phyloP scores from a whole-genome alignment of 805 yeast species.

The Starmerella vaccinii region DNA sequence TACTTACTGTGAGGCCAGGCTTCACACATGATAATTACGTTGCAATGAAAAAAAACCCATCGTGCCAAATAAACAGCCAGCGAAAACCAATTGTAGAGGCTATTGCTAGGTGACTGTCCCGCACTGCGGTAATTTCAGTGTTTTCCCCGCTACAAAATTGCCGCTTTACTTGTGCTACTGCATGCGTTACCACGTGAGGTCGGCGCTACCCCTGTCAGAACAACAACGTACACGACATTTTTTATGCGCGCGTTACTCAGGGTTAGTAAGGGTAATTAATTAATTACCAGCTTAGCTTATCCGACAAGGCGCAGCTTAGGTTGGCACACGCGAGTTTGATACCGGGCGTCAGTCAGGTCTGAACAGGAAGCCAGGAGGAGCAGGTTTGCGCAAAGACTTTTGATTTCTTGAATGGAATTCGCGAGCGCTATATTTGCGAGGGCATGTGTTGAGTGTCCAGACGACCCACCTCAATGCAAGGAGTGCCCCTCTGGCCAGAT shows the following conservation, averaged over 20 bases:
- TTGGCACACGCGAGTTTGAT: background rate
- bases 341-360: background rate
- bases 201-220: no score
- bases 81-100: no score
- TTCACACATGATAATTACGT: no score
- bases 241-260: background rate
- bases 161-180: no score
- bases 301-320: background rate
- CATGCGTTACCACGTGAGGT: no score
- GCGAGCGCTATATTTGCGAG: slow-evolving; percentile 8
- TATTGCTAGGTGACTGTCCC: no score
- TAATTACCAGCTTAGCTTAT: background rate
- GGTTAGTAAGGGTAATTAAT: background rate
- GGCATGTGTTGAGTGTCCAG: slow-evolving; percentile 31
- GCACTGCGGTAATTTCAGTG: no score
- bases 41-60: no score
- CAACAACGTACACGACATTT: background rate
- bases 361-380: no score
- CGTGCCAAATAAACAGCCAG: no score
- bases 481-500: slow-evolving; percentile 42
- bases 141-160: no score
- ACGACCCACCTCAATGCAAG: slow-evolving; percentile 41
- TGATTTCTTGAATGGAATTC: background rate
- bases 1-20: background rate
- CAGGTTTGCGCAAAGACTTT: background rate